A percentile compares a stretch with the other conserved stretches of the same genome.
Conservation (phyloP, 2,329 filamentous ascomycete species). For the Aphanocladium album region DNA sequence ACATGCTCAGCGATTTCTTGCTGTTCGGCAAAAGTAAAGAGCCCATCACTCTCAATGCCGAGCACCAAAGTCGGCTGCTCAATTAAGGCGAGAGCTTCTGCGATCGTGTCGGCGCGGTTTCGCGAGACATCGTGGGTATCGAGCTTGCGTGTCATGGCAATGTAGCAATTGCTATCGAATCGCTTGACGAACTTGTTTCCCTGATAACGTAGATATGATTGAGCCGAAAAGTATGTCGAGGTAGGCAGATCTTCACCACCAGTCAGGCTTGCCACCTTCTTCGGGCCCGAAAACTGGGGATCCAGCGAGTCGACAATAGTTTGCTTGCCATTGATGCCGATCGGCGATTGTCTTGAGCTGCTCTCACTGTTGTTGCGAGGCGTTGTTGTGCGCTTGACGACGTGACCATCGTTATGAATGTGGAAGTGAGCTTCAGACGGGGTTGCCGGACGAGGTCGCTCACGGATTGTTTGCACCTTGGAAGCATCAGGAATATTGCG, state of each 20-base stretch:
- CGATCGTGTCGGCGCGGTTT: constrained; percentile 61
- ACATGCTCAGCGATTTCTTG: constrained; percentile 83
- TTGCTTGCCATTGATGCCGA: constrained; percentile 22
- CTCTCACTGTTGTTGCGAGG: constrained; percentile 44
- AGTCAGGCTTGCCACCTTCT: constrained; percentile 39
- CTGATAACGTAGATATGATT: constrained; percentile 96
- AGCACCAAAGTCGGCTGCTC: constrained; percentile 86
- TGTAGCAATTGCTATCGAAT: constrained; percentile 98
- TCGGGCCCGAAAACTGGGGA: constrained; percentile 67
- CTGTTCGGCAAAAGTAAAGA: constrained; percentile 97
- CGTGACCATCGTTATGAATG: constrained; percentile 79
- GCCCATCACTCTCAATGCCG: constrained; percentile 89
- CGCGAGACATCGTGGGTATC: constrained; percentile 95
- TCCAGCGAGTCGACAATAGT: constrained; percentile 33
- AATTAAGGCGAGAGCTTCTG: constrained; percentile 73
- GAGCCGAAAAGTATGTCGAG: constrained; percentile 93
- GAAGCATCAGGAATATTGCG: constrained; percentile 85
- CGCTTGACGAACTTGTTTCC: constrained; percentile 94
- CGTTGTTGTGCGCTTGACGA: constrained; percentile 47
- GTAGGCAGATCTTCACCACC: constrained; percentile 49
- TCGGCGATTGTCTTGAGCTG: constrained; percentile 20
- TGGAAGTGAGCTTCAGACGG: constrained; percentile 70
- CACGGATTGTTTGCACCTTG: constrained; percentile 77
- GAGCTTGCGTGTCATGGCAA: constrained; percentile 94
- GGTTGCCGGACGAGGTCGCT: constrained; percentile 53